Evolutionary conservation across 805 yeast species (phyloP), one percentile per base, ranked within the genome.

Genomic region (Saccharomycopsis sp.): DNA sequence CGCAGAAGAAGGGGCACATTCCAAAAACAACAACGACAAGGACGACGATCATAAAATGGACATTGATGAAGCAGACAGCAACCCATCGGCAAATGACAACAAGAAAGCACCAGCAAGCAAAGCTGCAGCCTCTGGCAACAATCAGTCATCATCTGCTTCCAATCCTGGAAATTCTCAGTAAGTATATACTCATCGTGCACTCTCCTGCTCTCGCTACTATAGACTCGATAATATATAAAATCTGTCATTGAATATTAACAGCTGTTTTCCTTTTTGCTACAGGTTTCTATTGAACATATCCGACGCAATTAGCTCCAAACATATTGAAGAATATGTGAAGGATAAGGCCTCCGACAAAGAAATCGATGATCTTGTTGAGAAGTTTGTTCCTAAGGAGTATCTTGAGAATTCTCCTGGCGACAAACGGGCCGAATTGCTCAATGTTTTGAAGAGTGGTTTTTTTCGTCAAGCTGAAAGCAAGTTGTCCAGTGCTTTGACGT

Each of bases 361-460:
- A 51, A 59, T 81, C 47, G 64, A 60, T 21, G 67, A 65, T 20
- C 62, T 75, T 51, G 76, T 74, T 56, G 66, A 64, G 20, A 48
- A 48, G 15, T 70, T 70, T 61, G 67, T 82, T 44, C 85, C 85
- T 0, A 71, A 68, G 21, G 71, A 34, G 24, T 57, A 47, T 72
- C 4, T 64, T 75, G n/a, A 70, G 70, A 34, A 61, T n/a, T 4
- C 24, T 14, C 51, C 40, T 1, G 14, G 16, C 16, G 58, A 67
- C 34, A 71, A 75, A 2, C 72, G 72, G 51, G 67, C 65, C 16
- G 76, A 73, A 54, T 69, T 83, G 34, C 47, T 73, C 24, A 71
- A 71, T 7, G 77, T 80, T 2, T 66, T 82, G 20, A 72, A 75
- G 54, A 76, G 81, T 56, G 78, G 79, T 0, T 81, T 79, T 62